Percentiles rank a stretch among this genome's conserved stretches.
Evolutionary conservation across 2,329 filamentous ascomycete genomes (phyloP).

Genomic region (Pseudocercospora musae): DNA sequence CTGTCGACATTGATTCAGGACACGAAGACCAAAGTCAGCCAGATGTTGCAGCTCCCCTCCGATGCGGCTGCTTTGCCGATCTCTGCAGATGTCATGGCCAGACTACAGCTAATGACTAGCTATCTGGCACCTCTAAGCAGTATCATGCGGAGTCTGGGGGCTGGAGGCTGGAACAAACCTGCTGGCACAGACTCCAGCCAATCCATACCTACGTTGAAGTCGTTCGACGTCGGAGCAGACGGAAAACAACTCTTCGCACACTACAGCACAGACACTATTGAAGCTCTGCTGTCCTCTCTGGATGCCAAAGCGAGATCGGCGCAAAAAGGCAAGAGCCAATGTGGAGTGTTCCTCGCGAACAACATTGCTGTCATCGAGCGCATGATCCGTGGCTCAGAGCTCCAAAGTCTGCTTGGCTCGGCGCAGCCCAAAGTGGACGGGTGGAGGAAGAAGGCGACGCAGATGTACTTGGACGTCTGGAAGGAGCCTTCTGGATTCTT

Average conservation of each 20-base stretch:
- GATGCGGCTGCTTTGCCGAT: slow-evolving; percentile 78
- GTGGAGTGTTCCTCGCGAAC: slow-evolving; percentile 90
- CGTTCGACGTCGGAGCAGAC: slow-evolving; percentile 85
- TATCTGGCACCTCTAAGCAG: slow-evolving; percentile 83
- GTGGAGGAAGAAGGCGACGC: slow-evolving; percentile 83
- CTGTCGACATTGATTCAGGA: slow-evolving; percentile 81
- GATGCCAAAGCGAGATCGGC: slow-evolving; percentile 70
- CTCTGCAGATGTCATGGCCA: slow-evolving; percentile 79
- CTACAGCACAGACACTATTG: slow-evolving; percentile 86
- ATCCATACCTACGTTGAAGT: slow-evolving; percentile 66
- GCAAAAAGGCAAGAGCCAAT: slow-evolving; percentile 71
- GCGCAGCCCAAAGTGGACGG: slow-evolving; percentile 61
- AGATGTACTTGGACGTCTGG: slow-evolving; percentile 81
- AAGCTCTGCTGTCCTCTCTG: slow-evolving; percentile 70
- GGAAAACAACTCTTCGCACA: slow-evolving; percentile 83
- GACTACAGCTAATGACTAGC: slow-evolving; percentile 79
- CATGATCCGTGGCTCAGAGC: slow-evolving; percentile 76
- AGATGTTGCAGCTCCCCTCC: slow-evolving; percentile 64
- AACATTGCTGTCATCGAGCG: slow-evolving; percentile 79
- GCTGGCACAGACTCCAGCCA: slow-evolving; percentile 54
- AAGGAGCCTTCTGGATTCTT: slow-evolving; percentile 82
- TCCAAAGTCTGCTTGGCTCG: slow-evolving; percentile 61
- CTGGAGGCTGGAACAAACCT: slow-evolving; percentile 76
- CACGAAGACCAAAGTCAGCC: slow-evolving; percentile 65
- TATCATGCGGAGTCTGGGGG: slow-evolving; percentile 86